phyloP scores from a whole-genome alignment of 257 asterid genomes.

The Mentha longifolia region DNA sequence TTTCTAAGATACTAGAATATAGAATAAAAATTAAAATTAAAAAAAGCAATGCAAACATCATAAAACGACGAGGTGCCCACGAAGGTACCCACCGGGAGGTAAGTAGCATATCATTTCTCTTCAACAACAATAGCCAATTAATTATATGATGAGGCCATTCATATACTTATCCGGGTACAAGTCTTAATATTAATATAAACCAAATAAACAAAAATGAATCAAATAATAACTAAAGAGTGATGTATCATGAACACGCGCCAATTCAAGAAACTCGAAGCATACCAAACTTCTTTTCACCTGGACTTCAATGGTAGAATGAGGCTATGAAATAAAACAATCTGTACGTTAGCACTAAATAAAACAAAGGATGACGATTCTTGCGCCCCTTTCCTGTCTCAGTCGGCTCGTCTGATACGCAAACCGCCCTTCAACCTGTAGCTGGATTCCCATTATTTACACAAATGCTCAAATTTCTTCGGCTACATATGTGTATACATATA shows the following conservation, averaged over 20 bases:
- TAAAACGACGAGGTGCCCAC: too few species aligned
- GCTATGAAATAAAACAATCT: slow-evolving; percentile 7
- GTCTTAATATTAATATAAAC: neutral
- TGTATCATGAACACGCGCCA: too few species aligned
- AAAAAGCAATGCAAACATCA: too few species aligned
- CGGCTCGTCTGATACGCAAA: neutral
- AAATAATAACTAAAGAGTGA: slow-evolving; percentile 30
- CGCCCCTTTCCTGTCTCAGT: neutral
- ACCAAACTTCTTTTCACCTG: neutral
- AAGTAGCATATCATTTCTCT: too few species aligned
- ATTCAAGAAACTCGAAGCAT: neutral
- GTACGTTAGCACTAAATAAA: neutral
- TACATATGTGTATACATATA: slow-evolving; percentile 24
- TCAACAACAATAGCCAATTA: neutral
- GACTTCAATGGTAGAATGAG: slow-evolving; percentile 15
- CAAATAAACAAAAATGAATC: slow-evolving; percentile 34
- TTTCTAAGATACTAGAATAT: too few species aligned
- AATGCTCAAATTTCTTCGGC: slow-evolving; percentile 34
- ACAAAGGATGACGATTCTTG: neutral
- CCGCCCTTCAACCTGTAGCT: slow-evolving; percentile 11
- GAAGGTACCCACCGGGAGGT: too few species aligned
- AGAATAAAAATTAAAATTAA: too few species aligned
- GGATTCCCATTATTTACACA: slow-evolving; percentile 45
- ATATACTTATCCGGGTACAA: too few species aligned
- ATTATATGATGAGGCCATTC: too few species aligned